Percentiles rank a stretch among this genome's conserved stretches.
Conservation (phyloP, 768 basidiomycete genomes). For the Brasilioporus rufonigricans region DNA sequence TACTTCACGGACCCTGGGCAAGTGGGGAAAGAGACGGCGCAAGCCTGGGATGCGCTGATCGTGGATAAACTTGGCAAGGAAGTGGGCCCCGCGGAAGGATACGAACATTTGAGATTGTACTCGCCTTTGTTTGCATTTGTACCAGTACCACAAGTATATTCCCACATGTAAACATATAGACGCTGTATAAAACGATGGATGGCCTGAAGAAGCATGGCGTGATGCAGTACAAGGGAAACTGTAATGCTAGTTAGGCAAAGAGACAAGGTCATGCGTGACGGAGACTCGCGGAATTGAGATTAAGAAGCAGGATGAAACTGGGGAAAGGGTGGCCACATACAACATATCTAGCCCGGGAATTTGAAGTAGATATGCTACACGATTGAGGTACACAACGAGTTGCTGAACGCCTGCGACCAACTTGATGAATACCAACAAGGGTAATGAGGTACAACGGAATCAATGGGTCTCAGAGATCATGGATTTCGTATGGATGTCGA, state of each 20-base stretch:
- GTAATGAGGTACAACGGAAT: background rate
- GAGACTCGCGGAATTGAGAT: background rate
- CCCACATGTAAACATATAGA: conserved; percentile 1
- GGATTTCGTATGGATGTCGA: conserved; percentile 74
- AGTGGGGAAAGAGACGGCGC: conserved; percentile 19
- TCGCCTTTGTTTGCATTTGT: background rate
- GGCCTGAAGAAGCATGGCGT: background rate
- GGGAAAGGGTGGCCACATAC: conserved; percentile 13
- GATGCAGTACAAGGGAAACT: background rate
- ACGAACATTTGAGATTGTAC: background rate
- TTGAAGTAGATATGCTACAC: conserved; percentile 26
- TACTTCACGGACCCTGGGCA: conserved; percentile 19
- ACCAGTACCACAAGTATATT: background rate
- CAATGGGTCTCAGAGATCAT: conserved; percentile 14
- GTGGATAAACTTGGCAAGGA: conserved; percentile 20
- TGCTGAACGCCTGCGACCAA: conserved; percentile 14
- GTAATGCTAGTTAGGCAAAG: background rate
- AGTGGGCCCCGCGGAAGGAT: conserved; percentile 19
- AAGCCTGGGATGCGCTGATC: conserved; percentile 29
- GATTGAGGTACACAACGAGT: conserved; percentile 8
- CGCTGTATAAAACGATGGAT: background rate
- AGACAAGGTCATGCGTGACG: background rate
- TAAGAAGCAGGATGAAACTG: background rate
- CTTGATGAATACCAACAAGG: background rate
- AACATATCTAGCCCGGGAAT: background rate